Conservation (phyloP, 176 grass and related monocot genomes). For the Oryza meyeriana region DNA sequence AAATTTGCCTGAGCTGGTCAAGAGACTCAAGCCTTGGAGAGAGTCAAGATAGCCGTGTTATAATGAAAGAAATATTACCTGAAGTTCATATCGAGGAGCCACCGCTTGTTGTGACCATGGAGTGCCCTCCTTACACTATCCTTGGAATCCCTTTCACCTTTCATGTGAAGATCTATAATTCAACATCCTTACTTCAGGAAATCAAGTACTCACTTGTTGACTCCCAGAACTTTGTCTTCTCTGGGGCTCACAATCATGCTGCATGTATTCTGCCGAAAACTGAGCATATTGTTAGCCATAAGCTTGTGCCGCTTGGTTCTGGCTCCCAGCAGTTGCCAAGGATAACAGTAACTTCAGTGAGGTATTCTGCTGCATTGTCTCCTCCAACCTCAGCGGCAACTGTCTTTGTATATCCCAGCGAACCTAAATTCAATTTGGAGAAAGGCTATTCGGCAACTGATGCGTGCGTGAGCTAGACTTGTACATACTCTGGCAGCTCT, state of each 20-base stretch:
- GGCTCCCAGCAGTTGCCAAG: slow-evolving; percentile 74
- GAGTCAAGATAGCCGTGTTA: slow-evolving; percentile 39
- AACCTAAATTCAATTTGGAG: slow-evolving; percentile 65
- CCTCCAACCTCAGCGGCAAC: slow-evolving; percentile 49
- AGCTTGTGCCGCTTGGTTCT: slow-evolving; percentile 78
- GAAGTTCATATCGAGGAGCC: slow-evolving; percentile 72
- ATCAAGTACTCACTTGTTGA: slow-evolving; percentile 90
- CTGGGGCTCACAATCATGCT: slow-evolving; percentile 76
- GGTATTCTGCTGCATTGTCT: slow-evolving; percentile 82
- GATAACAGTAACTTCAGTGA: slow-evolving; percentile 69
- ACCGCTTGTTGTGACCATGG: slow-evolving; percentile 70
- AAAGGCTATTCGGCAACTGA: slow-evolving; percentile 37
- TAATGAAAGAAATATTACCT: slow-evolving; percentile 62
- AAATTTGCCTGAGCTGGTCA: slow-evolving; percentile 74
- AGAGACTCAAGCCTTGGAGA: slow-evolving; percentile 56
- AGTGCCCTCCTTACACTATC: slow-evolving; percentile 81
- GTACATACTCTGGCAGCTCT: neutral
- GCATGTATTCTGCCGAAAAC: slow-evolving; percentile 74
- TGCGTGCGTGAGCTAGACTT: slow-evolving; percentile 22
- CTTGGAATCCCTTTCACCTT: slow-evolving; percentile 86
- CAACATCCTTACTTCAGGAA: slow-evolving; percentile 85
- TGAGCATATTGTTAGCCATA: slow-evolving; percentile 70
- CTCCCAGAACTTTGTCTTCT: slow-evolving; percentile 93
- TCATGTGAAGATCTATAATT: slow-evolving; percentile 77
- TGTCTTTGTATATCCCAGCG: slow-evolving; percentile 87